Conservation (phyloP, 345 rosid species). For the Toxicodendron radicans region DNA sequence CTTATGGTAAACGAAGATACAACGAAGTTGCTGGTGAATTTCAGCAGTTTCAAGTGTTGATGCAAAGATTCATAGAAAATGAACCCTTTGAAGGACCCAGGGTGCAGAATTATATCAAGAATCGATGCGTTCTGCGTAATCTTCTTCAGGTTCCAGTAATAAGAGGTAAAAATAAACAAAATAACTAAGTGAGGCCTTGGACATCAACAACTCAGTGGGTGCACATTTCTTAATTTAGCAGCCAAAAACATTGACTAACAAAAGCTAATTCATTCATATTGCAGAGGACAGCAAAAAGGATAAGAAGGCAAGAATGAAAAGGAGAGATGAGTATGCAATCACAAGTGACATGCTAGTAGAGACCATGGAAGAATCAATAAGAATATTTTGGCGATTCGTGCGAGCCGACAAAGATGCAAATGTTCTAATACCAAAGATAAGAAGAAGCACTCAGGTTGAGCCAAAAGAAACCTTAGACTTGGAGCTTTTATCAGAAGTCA, state of each 20-base stretch:
- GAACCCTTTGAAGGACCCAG: conserved; percentile 86
- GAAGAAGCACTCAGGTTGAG: conserved; percentile 54
- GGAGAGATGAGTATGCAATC: conserved; percentile 39
- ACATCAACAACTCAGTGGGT: conserved; percentile 4
- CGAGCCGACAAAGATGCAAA: conserved; percentile 71
- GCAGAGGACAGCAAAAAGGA: conserved; percentile 71
- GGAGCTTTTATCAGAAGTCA: conserved; percentile 52
- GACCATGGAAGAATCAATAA: conserved; percentile 85
- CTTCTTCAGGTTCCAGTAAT: conserved; percentile 92
- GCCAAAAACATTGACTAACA: conserved; percentile 15
- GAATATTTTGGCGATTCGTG: conserved; percentile 82
- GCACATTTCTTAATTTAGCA: conserved; percentile 19
- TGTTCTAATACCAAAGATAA: conserved; percentile 32
- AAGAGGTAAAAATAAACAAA: conserved; percentile 48
- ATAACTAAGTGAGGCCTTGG: not conserved
- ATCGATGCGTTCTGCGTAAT: conserved; percentile 66
- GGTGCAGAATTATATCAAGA: conserved; percentile 66
- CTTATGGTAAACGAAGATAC: conserved; percentile 46
- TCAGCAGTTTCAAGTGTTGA: conserved; percentile 84
- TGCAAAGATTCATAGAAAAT: conserved; percentile 86
- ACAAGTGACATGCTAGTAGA: conserved; percentile 71
- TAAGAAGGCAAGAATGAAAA: conserved; percentile 46
- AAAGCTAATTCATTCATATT: conserved; percentile 11
- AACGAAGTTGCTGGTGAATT: conserved; percentile 89
- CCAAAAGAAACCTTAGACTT: conserved; percentile 53